Conservation (phyloP, 192 early-diverging fungal genomes). For the Mortierella hygrophila region DNA sequence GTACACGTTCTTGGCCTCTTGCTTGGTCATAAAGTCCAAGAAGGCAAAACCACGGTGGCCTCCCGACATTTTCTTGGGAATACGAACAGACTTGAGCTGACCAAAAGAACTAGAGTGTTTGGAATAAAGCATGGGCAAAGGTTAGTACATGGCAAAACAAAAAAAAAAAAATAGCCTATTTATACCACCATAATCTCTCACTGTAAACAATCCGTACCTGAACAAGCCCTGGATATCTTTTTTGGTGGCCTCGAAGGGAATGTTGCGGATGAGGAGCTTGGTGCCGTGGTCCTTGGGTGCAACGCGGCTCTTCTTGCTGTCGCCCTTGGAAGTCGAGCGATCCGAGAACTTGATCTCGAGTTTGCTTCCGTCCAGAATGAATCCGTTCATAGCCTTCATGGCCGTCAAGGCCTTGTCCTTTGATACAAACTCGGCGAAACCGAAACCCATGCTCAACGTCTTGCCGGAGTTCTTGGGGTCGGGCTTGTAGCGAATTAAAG, state of each 20-base stretch:
- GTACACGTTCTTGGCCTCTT: slow-evolving; percentile 93
- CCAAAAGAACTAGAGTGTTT: slow-evolving; percentile 80
- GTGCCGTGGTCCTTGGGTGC: slow-evolving; percentile 75
- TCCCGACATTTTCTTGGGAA: slow-evolving; percentile 95
- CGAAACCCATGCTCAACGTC: slow-evolving; percentile 96
- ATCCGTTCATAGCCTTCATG: slow-evolving; percentile 89
- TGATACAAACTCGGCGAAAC: slow-evolving; percentile 92
- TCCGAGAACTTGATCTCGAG: slow-evolving; percentile 94
- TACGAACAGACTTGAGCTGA: slow-evolving; percentile 92
- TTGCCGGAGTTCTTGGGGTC: slow-evolving; percentile 86
- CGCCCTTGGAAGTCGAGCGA: slow-evolving; percentile 61
- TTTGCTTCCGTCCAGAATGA: slow-evolving; percentile 88
- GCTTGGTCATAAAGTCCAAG: slow-evolving; percentile 96
- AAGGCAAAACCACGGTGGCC: slow-evolving; percentile 98
- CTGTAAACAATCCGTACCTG: slow-evolving; percentile 61
- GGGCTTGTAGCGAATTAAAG: slow-evolving; percentile 86
- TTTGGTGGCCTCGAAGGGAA: slow-evolving; percentile 97
- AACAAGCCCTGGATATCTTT: slow-evolving; percentile 94
- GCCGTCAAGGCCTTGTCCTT: slow-evolving; percentile 87
- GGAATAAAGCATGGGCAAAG: background rate
- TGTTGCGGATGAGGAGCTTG: slow-evolving; percentile 93
- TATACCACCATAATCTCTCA: background rate
- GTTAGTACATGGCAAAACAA: background rate
- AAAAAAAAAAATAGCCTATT: background rate
- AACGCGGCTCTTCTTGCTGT: slow-evolving; percentile 41